Conservation (phyloP, 345 rosid species). For the Euphorbia pulcherrima region DNA sequence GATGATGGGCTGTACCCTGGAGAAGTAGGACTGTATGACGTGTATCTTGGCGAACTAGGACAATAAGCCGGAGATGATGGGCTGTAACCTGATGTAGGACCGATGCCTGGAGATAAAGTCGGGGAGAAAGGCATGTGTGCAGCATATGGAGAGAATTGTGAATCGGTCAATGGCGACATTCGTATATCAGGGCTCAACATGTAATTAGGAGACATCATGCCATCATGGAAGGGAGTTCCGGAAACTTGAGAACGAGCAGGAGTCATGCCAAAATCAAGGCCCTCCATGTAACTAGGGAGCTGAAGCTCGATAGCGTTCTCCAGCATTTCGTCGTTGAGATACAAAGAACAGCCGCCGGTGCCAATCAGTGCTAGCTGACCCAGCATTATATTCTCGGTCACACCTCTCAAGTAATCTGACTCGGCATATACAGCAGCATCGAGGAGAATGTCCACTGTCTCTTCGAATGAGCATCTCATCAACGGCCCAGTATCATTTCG, state of each 20-base stretch:
- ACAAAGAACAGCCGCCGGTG: conserved; percentile 80
- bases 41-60: conserved; percentile 75
- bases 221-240: conserved; percentile 92
- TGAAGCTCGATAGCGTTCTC: conserved; percentile 96
- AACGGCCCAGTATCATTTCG: conserved; percentile 94
- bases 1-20: conserved; percentile 88
- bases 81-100: conserved; percentile 74
- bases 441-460: conserved; percentile 93
- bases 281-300: conserved; percentile 96
- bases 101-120: conserved; percentile 74
- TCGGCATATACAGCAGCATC: conserved; percentile 98
- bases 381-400: conserved; percentile 92
- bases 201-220: conserved; percentile 94
- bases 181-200: conserved; percentile 74
- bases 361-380: conserved; percentile 99
- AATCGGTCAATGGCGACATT: conserved; percentile 72
- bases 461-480: conserved; percentile 99
- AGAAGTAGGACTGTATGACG: conserved; percentile 82
- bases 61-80: conserved; percentile 64
- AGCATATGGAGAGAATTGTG: conserved; percentile 93
- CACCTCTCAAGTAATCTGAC: conserved; percentile 76
- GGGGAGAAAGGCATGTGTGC: conserved; percentile 88
- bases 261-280: conserved; percentile 82
- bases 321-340: conserved; percentile 93
- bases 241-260: conserved; percentile 84